phyloP scores from a whole-genome alignment of 306 rosid species.

The Benincasa hispida region DNA sequence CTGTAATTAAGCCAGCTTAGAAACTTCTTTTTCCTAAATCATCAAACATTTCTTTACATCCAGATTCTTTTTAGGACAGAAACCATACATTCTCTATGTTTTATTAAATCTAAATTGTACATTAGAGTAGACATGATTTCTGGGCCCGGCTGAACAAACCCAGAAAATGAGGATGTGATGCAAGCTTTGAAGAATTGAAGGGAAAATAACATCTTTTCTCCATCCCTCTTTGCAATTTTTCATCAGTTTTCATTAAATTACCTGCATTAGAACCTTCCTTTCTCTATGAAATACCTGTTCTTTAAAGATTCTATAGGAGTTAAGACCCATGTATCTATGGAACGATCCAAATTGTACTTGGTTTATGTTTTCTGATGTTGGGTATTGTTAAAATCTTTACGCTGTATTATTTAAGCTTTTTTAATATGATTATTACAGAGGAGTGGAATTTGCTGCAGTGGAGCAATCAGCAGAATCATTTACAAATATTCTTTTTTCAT shows the following conservation, averaged over 20 bases:
- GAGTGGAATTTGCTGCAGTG: conserved; percentile 53
- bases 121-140: background rate
- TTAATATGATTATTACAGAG: conserved; percentile 36
- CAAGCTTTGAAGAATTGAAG: background rate
- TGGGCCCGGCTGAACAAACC: background rate
- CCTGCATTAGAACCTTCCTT: background rate
- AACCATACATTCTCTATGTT: background rate
- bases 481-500: conserved; percentile 77
- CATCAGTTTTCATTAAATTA: background rate
- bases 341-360: background rate
- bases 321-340: background rate
- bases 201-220: background rate
- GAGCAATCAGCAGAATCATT: conserved; percentile 60
- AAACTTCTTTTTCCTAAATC: background rate
- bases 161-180: background rate
- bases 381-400: background rate
- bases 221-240: background rate
- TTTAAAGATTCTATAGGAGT: background rate
- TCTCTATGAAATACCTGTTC: background rate
- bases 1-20: background rate
- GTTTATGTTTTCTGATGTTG: background rate
- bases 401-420: background rate
- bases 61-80: background rate
- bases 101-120: background rate
- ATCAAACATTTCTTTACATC: background rate